A percentile compares a stretch with the other conserved stretches of the same genome.
phyloP scores from a whole-genome alignment of 2,329 filamentous ascomycete genomes.

The Monilinia polystroma region DNA sequence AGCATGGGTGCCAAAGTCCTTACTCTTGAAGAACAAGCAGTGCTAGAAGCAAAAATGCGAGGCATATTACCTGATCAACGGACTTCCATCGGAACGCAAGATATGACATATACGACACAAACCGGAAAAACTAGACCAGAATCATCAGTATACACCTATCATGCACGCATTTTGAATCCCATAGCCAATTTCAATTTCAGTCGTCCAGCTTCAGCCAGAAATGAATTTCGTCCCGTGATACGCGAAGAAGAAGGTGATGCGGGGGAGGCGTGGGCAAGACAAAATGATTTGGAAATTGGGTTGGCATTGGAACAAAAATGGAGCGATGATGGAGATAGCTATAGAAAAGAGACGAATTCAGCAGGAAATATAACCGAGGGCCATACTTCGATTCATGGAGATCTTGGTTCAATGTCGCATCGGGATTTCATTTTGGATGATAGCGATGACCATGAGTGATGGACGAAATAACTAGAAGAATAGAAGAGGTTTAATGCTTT shows the following conservation, averaged over 20 bases:
- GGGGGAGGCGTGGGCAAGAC: constrained; percentile 11
- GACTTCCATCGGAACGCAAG: constrained; percentile 1
- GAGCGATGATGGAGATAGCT: background rate
- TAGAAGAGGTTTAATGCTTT: constrained; percentile 11
- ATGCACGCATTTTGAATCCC: constrained; percentile 8
- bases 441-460: constrained; percentile 16
- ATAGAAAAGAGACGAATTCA: background rate
- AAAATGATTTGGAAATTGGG: constrained; percentile 17
- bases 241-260: background rate
- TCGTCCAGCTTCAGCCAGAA: background rate
- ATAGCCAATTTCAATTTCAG: constrained; percentile 10
- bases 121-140: background rate
- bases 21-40: constrained; percentile 6
- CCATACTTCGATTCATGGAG: background rate
- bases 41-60: constrained; percentile 17
- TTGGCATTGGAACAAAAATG: constrained; percentile 14
- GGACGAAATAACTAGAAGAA: background rate
- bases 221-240: background rate
- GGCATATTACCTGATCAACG: constrained; percentile 1
- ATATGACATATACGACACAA: background rate
- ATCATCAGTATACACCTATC: constrained; percentile 3
- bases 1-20: constrained; percentile 5
- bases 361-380: background rate
- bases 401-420: background rate
- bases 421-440: constrained; percentile 18